Conservation (phyloP, 2,329 filamentous ascomycete genomes). For the Trichoderma guizhouense region DNA sequence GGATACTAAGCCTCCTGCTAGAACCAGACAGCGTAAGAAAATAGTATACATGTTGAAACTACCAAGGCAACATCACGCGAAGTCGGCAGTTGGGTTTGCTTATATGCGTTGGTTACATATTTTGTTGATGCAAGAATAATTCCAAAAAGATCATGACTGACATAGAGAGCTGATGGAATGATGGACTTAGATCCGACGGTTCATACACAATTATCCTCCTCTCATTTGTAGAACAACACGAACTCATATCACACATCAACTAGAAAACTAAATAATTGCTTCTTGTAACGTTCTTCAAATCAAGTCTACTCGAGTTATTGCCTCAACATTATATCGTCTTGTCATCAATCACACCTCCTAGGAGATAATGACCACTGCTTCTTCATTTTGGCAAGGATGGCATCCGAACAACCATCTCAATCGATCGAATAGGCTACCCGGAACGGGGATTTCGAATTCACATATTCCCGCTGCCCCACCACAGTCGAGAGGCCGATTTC, state of each 20-base stretch:
- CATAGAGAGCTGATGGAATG: background rate
- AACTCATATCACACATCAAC: background rate
- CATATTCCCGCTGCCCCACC: background rate
- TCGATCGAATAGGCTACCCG: background rate
- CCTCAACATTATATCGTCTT: background rate
- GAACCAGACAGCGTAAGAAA: background rate
- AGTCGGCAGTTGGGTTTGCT: background rate
- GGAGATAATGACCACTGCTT: background rate
- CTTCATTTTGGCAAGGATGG: background rate
- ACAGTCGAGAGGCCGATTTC: background rate
- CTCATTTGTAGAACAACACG: background rate
- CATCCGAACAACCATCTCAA: background rate
- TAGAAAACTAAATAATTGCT: background rate
- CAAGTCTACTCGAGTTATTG: background rate
- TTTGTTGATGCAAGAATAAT: background rate
- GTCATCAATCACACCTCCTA: background rate
- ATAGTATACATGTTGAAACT: background rate
- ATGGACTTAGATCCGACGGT: background rate
- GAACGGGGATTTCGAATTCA: background rate
- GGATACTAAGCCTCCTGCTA: background rate
- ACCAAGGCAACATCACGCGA: background rate
- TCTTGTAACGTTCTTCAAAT: background rate
- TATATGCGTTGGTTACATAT: background rate
- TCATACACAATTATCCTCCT: background rate
- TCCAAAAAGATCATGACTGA: background rate